These are phyloP conservation scores for Magnaporthales sp. DNA, from an alignment of 2,329 filamentous ascomycete genomes.

Conservation along the genomic window DNA sequence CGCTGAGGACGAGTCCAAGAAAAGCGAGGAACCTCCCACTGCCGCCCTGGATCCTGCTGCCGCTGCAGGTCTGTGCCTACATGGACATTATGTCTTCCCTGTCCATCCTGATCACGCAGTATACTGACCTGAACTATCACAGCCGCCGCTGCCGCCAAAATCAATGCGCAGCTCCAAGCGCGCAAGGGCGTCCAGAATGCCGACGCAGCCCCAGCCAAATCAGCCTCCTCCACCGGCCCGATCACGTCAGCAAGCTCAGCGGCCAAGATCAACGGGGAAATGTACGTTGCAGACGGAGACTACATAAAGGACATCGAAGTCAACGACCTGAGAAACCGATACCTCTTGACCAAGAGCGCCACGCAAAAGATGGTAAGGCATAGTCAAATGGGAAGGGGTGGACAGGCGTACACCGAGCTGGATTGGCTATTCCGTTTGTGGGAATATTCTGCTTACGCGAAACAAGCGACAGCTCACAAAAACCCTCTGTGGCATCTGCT, in stretches of 20 bases:
- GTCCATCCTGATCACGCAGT: background rate
- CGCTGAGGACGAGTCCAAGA: constrained; percentile 23
- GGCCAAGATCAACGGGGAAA: constrained; percentile 63
- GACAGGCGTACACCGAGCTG: constrained; percentile 6
- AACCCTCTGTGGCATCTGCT: constrained; percentile 83
- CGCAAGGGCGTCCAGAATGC: constrained; percentile 87
- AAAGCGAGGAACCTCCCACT: constrained; percentile 31
- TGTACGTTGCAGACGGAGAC: constrained; percentile 93
- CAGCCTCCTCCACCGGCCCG: constrained; percentile 34
- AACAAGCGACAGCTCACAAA: constrained; percentile 52
- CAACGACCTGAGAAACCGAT: constrained; percentile 94
- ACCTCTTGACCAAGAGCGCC: constrained; percentile 91
- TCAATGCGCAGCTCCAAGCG: constrained; percentile 74
- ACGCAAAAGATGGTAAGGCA: constrained; percentile 96
- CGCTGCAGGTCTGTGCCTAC: constrained; percentile 56
- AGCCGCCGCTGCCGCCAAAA: constrained; percentile 83
- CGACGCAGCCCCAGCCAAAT: constrained; percentile 74
- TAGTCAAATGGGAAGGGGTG: constrained; percentile 22
- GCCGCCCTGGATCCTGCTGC: constrained; percentile 55
- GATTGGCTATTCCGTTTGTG: constrained; percentile 27
- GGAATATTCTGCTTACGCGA: constrained; percentile 62
- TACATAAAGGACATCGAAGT: constrained; percentile 99
- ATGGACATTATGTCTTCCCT: constrained; percentile 2
- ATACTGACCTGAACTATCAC: constrained; percentile 19
- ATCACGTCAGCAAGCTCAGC: constrained; percentile 28